These are phyloP conservation scores for Gossypium aridum DNA, from an alignment of 441 rosid species.

Conservation along the genomic window DNA sequence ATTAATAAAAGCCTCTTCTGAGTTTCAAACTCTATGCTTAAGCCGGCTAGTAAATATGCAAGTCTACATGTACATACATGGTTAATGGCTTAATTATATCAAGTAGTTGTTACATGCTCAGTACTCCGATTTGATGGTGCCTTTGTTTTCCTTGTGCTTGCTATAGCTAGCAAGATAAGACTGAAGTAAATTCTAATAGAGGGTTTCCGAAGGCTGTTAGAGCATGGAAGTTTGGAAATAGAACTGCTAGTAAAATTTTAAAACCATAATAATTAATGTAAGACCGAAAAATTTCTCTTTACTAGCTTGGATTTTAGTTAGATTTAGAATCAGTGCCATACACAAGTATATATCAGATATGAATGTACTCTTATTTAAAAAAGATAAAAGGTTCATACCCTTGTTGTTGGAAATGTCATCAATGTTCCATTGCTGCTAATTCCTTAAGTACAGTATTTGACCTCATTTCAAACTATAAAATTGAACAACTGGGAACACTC, in stretches of 20 bases:
- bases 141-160: not conserved
- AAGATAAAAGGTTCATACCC: not conserved
- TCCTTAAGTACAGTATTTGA: not conserved
- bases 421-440: not conserved
- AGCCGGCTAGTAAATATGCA: not conserved
- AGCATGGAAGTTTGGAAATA: not conserved
- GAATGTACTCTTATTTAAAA: not conserved
- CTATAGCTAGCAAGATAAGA: not conserved
- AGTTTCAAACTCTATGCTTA: not conserved
- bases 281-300: not conserved
- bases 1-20: not conserved
- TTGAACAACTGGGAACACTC: not conserved
- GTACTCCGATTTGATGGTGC: not conserved
- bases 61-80: not conserved
- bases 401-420: not conserved
- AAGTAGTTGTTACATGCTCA: too few relatives aligned
- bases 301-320: not conserved
- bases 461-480: not conserved
- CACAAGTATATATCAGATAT: not conserved
- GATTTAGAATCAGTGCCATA: too few relatives aligned
- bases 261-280: not conserved
- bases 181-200: not conserved
- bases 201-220: not conserved
- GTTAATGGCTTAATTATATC: too few relatives aligned
- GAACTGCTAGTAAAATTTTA: not conserved